A percentile compares a stretch with the other conserved stretches of the same genome.
Evolutionary conservation across 805 yeast species (phyloP).

Genomic region (Wickerhamiella sergipiensis): DNA sequence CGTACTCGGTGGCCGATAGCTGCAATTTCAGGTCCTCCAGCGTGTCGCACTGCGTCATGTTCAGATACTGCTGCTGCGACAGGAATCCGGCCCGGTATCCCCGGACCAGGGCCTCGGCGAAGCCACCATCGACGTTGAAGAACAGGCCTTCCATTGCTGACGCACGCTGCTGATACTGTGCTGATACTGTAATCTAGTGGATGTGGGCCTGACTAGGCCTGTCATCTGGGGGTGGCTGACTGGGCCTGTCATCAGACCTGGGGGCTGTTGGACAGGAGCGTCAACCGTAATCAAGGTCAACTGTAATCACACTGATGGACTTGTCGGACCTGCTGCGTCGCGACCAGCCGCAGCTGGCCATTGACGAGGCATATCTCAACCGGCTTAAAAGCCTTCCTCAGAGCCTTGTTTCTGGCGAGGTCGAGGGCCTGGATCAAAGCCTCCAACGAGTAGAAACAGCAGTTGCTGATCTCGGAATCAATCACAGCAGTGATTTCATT

Average conservation of each 20-base stretch:
- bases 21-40: conserved; percentile 90
- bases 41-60: conserved; percentile 89
- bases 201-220: no score
- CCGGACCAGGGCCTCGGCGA: conserved; percentile 85
- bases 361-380: conserved; percentile 12
- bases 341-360: not conserved
- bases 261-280: no score
- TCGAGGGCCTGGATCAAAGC: conserved; percentile 4
- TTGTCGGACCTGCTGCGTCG: conserved; percentile 2
- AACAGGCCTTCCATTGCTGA: conserved; percentile 74
- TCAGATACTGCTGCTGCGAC: conserved; percentile 67
- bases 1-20: conserved; percentile 91
- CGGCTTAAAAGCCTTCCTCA: conserved; percentile 13
- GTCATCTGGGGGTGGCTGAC: not conserved
- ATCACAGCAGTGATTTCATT: conserved; percentile 11
- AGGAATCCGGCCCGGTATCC: conserved; percentile 83
- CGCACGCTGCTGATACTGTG: not conserved
- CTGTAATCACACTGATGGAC: no score
- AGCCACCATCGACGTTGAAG: conserved; percentile 84
- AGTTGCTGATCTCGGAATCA: conserved; percentile 4
- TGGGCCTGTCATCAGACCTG: not conserved
- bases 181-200: no score
- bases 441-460: conserved; percentile 3
- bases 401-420: conserved; percentile 10
- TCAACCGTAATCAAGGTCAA: no score